Conservation (phyloP, 352 stramenopile genomes). For the Thalassiosira oceanica region DNA sequence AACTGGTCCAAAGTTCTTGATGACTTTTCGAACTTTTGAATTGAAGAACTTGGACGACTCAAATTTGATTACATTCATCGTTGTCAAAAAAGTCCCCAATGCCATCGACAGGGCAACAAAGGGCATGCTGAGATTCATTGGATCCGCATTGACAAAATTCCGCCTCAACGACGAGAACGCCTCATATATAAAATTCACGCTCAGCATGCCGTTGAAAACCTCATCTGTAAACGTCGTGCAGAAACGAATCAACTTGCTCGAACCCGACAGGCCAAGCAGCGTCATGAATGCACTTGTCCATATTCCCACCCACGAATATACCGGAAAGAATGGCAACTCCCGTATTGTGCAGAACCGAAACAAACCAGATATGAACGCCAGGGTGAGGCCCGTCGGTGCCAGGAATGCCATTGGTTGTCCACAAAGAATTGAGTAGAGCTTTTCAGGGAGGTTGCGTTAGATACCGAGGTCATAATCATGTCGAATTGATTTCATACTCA, state of each 20-base stretch:
- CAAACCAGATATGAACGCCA: slow-evolving; percentile 81
- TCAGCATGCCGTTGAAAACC: slow-evolving; percentile 85
- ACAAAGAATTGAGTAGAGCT: slow-evolving; percentile 71
- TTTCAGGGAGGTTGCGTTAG: neutral
- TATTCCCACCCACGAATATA: slow-evolving; percentile 85
- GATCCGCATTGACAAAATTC: slow-evolving; percentile 80
- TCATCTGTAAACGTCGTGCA: slow-evolving; percentile 87
- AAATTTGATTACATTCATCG: slow-evolving; percentile 66
- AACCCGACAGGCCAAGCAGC: slow-evolving; percentile 64
- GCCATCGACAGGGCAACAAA: slow-evolving; percentile 75
- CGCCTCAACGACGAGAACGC: slow-evolving; percentile 64
- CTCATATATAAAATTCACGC: slow-evolving; percentile 86
- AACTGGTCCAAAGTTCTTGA: slow-evolving; percentile 84
- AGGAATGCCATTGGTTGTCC: slow-evolving; percentile 83
- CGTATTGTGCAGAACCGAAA: slow-evolving; percentile 72
- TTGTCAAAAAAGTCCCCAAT: slow-evolving; percentile 65
- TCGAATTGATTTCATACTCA: slow-evolving; percentile 26
- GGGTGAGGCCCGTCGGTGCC: slow-evolving; percentile 77
- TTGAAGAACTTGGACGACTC: slow-evolving; percentile 80
- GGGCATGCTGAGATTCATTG: slow-evolving; percentile 76
- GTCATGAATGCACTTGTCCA: slow-evolving; percentile 84
- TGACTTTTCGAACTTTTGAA: slow-evolving; percentile 64
- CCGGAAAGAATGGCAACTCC: slow-evolving; percentile 81
- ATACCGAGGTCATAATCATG: neutral
- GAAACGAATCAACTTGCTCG: slow-evolving; percentile 81